A percentile compares a stretch with the other conserved stretches of the same genome.
Evolutionary conservation across 2,329 filamentous ascomycete species (phyloP).

Genomic region (Exophiala alcalophila): DNA sequence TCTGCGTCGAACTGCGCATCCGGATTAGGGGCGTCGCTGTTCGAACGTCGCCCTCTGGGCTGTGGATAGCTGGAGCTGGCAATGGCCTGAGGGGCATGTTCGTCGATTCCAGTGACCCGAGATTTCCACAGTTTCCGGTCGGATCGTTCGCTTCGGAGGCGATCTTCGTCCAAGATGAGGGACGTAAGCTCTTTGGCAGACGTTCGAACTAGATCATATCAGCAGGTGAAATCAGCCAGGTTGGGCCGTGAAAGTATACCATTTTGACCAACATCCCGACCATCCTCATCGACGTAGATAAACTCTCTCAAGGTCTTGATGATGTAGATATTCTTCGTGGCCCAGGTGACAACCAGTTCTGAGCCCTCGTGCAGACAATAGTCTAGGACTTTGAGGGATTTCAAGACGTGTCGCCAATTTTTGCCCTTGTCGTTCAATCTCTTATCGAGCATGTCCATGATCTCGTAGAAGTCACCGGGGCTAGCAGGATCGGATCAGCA

Average conservation of each 20-base stretch:
- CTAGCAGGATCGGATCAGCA: slow-evolving; percentile 46
- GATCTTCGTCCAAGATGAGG: slow-evolving; percentile 88
- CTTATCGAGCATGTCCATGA: slow-evolving; percentile 99
- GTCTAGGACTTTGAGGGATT: slow-evolving; percentile 94
- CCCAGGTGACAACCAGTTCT: slow-evolving; percentile 95
- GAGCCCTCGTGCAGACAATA: slow-evolving; percentile 98
- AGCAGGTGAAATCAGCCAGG: slow-evolving; percentile 5
- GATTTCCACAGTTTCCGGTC: slow-evolving; percentile 97
- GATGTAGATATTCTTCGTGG: slow-evolving; percentile 95
- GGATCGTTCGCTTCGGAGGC: slow-evolving; percentile 81
- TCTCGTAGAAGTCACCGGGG: slow-evolving; percentile 96
- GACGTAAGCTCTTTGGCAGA: slow-evolving; percentile 94
- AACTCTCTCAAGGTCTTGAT: slow-evolving; percentile 98
- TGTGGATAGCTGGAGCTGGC: slow-evolving; percentile 38
- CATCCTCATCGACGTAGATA: slow-evolving; percentile 92
- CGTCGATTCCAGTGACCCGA: slow-evolving; percentile 87
- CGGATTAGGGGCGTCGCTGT: slow-evolving; percentile 65
- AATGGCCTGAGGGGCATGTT: slow-evolving; percentile 57
- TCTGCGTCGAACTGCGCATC: slow-evolving; percentile 73
- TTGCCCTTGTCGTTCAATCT: slow-evolving; percentile 98
- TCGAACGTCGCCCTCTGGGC: too few relatives aligned
- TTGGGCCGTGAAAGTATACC: slow-evolving; percentile 57
- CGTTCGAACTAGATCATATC: slow-evolving; percentile 67
- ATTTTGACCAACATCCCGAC: slow-evolving; percentile 91
- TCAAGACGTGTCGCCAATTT: slow-evolving; percentile 98